Conservation (phyloP, 495 filamentous ascomycete genomes). For the Saxispiralis lemnorum region DNA sequence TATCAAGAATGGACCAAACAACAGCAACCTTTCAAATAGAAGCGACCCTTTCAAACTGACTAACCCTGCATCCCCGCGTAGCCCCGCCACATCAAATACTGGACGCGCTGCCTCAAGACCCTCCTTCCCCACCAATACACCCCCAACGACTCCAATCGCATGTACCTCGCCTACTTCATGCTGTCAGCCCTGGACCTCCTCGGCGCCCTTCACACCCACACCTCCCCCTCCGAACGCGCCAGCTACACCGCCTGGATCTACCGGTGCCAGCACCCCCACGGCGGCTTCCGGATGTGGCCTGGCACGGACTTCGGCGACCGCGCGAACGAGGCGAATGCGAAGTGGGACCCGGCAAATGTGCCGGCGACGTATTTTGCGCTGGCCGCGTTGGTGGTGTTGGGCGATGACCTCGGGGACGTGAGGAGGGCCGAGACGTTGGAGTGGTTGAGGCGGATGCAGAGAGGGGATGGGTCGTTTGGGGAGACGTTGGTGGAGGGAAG, state of each 20-base stretch:
- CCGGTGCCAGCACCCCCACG: constrained; percentile 51
- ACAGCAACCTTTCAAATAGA: too few relatives aligned
- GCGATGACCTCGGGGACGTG: constrained; percentile 52
- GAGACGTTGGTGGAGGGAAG: constrained; percentile 47
- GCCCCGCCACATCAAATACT: constrained; percentile 63
- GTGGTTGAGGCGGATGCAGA: constrained; percentile 65
- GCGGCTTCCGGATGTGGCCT: constrained; percentile 69
- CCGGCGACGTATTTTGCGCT: constrained; percentile 81
- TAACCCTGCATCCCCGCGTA: not conserved
- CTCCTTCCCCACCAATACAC: constrained; percentile 67
- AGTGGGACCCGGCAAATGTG: constrained; percentile 66
- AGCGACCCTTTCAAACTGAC: too few relatives aligned
- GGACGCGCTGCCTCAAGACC: constrained; percentile 72
- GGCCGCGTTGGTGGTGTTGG: constrained; percentile 51
- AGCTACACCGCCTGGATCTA: constrained; percentile 56
- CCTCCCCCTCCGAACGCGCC: constrained; percentile 39
- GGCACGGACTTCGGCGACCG: constrained; percentile 38
- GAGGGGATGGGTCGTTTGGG: constrained; percentile 77
- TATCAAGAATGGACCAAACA: too few relatives aligned
- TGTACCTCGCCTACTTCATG: constrained; percentile 76
- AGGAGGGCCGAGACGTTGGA: constrained; percentile 46
- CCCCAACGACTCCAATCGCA: constrained; percentile 71
- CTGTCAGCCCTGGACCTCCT: constrained; percentile 69
- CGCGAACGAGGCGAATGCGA: constrained; percentile 32
- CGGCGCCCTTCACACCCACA: constrained; percentile 38